phyloP scores from a whole-genome alignment of 345 rosid genomes.

The Aurinia saxatilis region DNA sequence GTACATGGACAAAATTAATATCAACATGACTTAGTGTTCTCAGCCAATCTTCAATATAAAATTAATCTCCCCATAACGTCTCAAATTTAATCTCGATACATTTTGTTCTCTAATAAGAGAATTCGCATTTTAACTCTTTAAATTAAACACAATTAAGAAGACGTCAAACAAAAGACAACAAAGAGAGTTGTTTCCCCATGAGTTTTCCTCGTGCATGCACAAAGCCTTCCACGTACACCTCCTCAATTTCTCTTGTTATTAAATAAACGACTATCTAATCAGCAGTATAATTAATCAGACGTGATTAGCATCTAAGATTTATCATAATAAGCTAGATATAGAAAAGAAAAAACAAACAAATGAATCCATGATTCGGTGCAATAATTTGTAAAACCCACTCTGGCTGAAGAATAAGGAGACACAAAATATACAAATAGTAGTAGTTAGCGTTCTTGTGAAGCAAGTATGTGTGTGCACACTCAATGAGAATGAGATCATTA shows the following conservation, averaged over 20 bases:
- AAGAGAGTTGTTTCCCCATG: conserved; percentile 15
- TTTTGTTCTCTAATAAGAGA: not conserved
- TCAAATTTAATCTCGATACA: not conserved
- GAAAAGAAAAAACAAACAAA: not conserved
- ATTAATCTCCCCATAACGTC: not conserved
- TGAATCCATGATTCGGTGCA: conserved; percentile 10
- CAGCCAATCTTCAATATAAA: not conserved
- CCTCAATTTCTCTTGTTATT: not conserved
- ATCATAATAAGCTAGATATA: not conserved
- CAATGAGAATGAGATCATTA: conserved; percentile 17
- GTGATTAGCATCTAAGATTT: not conserved
- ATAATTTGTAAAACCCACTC: conserved; percentile 20
- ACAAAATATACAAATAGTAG: not conserved
- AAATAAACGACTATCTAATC: not conserved
- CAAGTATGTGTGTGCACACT: conserved; percentile 16
- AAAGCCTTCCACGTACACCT: conserved; percentile 12
- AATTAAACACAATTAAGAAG: not conserved
- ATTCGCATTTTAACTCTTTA: not conserved
- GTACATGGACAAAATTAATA: no score
- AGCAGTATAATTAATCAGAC: not conserved
- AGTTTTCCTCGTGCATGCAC: conserved; percentile 19
- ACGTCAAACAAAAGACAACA: conserved; percentile 23
- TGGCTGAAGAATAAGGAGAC: conserved; percentile 24
- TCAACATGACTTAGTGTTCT: no score
- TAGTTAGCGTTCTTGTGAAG: conserved; percentile 27